Evolutionary conservation across 179 eudicot species (phyloP).

Genomic region (Gypsophila paniculata): DNA sequence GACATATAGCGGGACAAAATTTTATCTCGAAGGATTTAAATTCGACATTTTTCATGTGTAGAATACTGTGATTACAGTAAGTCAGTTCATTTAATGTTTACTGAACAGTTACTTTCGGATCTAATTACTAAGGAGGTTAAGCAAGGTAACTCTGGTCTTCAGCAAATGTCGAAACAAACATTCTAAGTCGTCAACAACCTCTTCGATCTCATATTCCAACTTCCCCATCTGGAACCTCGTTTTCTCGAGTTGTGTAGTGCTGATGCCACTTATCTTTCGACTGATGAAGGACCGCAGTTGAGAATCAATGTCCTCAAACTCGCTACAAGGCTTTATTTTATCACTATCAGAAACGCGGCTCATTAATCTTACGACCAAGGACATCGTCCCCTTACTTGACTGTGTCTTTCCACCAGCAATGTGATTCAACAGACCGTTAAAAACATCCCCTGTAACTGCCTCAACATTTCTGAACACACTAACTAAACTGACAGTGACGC

Average conservation of each 20-base stretch:
- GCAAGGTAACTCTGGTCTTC: conserved; percentile 43
- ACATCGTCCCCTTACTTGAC: conserved; percentile 20
- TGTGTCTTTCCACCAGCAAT: conserved; percentile 16
- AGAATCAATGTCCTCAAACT: conserved; percentile 28
- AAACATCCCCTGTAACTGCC: conserved; percentile 4
- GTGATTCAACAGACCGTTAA: conserved; percentile 16
- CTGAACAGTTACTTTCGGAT: not conserved
- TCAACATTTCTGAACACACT: conserved; percentile 19
- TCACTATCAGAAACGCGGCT: conserved; percentile 16
- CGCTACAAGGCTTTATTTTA: conserved; percentile 8
- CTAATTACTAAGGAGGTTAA: conserved; percentile 40
- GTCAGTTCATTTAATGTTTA: not conserved
- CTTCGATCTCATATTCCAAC: conserved; percentile 39
- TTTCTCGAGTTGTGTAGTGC: conserved; percentile 22
- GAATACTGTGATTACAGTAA: conserved; percentile 8
- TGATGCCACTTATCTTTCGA: conserved; percentile 19
- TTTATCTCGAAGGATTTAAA: not conserved
- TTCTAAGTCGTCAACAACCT: conserved; percentile 35
- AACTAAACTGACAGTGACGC: not conserved
- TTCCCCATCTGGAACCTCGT: conserved; percentile 26
- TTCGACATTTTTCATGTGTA: too few species aligned
- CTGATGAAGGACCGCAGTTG: conserved; percentile 21
- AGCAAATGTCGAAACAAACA: conserved; percentile 42
- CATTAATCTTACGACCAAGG: conserved; percentile 19
- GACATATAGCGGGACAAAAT: not conserved